Base-by-base conservation (phyloP, 2,329 filamentous ascomycete genomes). In the Ophiostoma ulmi region DNA sequence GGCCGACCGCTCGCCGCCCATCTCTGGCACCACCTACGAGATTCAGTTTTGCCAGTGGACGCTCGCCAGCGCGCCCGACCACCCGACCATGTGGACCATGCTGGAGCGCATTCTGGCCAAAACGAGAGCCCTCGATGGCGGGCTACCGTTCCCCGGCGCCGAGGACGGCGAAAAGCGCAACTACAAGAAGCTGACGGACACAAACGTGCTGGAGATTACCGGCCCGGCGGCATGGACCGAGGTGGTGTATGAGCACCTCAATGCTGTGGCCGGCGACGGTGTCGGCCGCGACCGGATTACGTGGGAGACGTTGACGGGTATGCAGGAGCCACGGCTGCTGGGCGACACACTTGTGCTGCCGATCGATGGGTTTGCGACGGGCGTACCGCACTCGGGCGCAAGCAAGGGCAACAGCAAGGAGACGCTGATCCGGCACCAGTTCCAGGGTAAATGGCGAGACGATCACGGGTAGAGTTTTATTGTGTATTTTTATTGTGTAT, bases 31-130 rank as follows among this genome's bases (percentile, higher is more conserved):
- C 35, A 74, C 73, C 10, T 76, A 78, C 69, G 73, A 75, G 68
- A 72, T 79, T 1, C 77, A 78, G 72, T 78, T 80, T 68, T 78
- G 78, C 71, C 78, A 79, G 71, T 80, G 78, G 78, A 78, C 78
- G 17, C 76, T 80, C 44, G 77, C 77, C 10, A 76, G 76, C n/a
- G 76, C 75, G 1, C 75, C 78, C 1, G 75, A 76, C 1, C 78
- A 79, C 61, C 76, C 79, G 2, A 68, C 78, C 0, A 75, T 79
- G 69, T 71, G 68, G 72, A 74, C 72, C 20, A 78, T 79, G 77
- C 71, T 76, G 3, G 74, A 74, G 44, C 74, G 73, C 13, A 76
- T 77, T 14, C 69, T 79, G 17, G 39, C 44, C 2, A 63, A 64
- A 4, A 55, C 70, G 41, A 35, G 66, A 10, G 35, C 41, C 1